Percentiles rank a stretch among this genome's conserved stretches.
Conservation (phyloP, 192 early-diverging fungal species). For the Dissophora ornata region DNA sequence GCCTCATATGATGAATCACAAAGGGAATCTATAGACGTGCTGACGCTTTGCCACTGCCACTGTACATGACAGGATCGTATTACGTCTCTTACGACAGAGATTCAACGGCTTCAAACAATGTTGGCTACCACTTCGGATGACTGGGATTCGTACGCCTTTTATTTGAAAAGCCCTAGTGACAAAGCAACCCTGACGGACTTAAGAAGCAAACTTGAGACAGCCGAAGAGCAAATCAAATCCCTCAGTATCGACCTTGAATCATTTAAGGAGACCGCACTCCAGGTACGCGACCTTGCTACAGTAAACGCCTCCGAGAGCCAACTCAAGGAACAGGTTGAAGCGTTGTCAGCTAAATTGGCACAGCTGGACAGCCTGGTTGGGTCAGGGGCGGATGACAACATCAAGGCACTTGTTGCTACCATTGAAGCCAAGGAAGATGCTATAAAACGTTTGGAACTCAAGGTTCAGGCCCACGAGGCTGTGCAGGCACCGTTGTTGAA, state of each 20-base stretch:
- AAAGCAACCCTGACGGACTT: constrained; percentile 61
- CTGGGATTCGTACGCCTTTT: constrained; percentile 61
- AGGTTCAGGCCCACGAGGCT: constrained; percentile 58
- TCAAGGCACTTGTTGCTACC: constrained; percentile 32
- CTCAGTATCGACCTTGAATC: constrained; percentile 29
- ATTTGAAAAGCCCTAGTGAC: constrained; percentile 54
- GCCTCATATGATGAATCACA: neutral
- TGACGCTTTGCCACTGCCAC: too few relatives aligned
- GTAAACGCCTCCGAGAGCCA: constrained; percentile 49
- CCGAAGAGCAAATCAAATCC: constrained; percentile 45
- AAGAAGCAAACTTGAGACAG: constrained; percentile 57
- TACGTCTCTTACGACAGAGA: constrained; percentile 66
- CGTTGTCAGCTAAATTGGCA: constrained; percentile 47
- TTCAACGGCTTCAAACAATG: constrained; percentile 65
- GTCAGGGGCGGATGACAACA: constrained; percentile 36
- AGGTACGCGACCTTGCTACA: constrained; percentile 9
- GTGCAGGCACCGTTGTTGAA: constrained; percentile 62
- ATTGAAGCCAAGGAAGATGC: constrained; percentile 62
- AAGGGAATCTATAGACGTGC: neutral
- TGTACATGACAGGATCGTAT: constrained; percentile 69
- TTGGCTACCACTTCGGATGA: constrained; percentile 63
- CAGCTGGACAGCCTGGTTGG: constrained; percentile 39
- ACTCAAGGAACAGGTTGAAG: constrained; percentile 58
- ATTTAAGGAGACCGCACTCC: constrained; percentile 16
- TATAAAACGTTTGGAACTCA: constrained; percentile 65